Base-by-base conservation (phyloP, 345 rosid species). In the Pistacia vera region DNA sequence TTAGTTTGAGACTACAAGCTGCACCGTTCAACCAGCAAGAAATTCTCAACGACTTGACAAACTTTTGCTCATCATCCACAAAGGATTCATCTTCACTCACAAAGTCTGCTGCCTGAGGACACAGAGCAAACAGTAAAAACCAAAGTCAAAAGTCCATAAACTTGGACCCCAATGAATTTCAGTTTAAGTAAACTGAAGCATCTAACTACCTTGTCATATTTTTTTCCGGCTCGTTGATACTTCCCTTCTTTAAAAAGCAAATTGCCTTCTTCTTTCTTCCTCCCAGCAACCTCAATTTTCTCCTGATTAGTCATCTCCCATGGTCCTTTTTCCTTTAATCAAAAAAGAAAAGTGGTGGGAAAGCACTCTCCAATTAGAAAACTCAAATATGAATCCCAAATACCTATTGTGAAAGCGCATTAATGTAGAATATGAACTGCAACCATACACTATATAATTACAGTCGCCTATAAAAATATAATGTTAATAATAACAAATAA, bases 1-100 rank as follows among this genome's bases (percentile, higher is more conserved):
- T 74, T 52, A 84, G 81, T 77, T 84, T 89, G 76, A 89, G 88
- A 80, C 87, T 36, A 83, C 90, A 89, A 60, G 90, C 93, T 58
- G 93, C 93, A 78, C 81, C 81, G 77, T 89, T 87, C 75, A 87
- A 77, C 90, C 87, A 85, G 89, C 89, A 87, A 63, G 88, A 87
- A 3, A 84, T 80, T 76, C 86, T 84, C 71, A 87, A 65, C 28
- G 75, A 75, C 80, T 84, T 85, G 28, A 83, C 86, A n/a, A 72
- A 71, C 75, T 80, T 86, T 66, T 76, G 67, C 68, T 87, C 88
- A 65, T 75, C 84, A 80, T 84, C 91, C 56, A 61, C 85, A 71
- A 83, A 90, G 25, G 75, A 46, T 62, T 70, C 79, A 73, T 82
- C 89, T 76, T 87, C 95, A 60, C 75, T 68, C 59, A 88, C 77